These are phyloP conservation scores for Diddensiella transvaalensis DNA, from an alignment of 805 yeast genomes.

Conservation along the genomic window DNA sequence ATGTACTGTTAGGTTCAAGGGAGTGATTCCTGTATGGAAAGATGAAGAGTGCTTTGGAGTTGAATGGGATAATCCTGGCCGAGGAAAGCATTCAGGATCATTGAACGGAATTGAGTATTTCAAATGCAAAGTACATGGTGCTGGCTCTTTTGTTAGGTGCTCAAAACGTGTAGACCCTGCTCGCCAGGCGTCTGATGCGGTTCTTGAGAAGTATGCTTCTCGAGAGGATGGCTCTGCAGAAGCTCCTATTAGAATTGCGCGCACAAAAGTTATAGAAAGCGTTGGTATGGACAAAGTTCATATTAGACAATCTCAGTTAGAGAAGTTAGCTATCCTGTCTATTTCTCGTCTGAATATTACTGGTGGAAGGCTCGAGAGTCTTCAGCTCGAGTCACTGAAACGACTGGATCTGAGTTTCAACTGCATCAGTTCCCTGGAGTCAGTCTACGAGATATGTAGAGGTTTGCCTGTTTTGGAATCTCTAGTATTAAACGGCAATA, in stretches of 20 bases:
- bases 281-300: conserved; percentile 63
- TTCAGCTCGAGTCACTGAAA: conserved; percentile 14
- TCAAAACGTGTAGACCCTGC: conserved; percentile 36
- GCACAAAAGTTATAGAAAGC: conserved; percentile 55
- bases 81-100: conserved; percentile 74
- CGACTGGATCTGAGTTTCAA: conserved; percentile 61
- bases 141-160: conserved; percentile 64
- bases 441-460: conserved; percentile 38
- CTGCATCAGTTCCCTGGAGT: conserved; percentile 43
- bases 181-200: conserved; percentile 44
- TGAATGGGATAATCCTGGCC: conserved; percentile 72
- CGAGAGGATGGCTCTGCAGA: conserved; percentile 28
- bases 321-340: conserved; percentile 45
- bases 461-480: conserved; percentile 38
- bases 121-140: conserved; percentile 32
- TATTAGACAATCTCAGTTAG: conserved; percentile 45
- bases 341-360: conserved; percentile 44
- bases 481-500: conserved; percentile 47
- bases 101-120: conserved; percentile 57
- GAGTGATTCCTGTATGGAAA: conserved; percentile 63
- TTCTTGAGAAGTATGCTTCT: conserved; percentile 47
- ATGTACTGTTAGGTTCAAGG: conserved; percentile 64
- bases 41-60: conserved; percentile 59
- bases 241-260: conserved; percentile 42
- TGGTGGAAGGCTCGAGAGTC: conserved; percentile 5